A percentile compares a stretch with the other conserved stretches of the same genome.
phyloP scores from a whole-genome alignment of 805 yeast genomes.

The Candida boidinii region DNA sequence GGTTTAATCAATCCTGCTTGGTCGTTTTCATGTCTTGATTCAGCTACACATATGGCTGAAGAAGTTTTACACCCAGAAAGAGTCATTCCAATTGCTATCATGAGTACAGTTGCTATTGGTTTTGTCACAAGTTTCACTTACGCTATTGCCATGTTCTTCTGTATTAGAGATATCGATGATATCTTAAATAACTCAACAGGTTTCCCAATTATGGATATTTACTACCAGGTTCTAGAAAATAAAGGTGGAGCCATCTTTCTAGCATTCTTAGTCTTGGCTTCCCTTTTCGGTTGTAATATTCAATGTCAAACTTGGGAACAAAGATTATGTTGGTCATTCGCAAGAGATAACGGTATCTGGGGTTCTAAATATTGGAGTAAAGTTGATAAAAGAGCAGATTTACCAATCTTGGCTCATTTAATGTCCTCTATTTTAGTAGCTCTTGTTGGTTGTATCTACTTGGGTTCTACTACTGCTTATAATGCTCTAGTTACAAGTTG shows the following conservation, averaged over 20 bases:
- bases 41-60: constrained; percentile 67
- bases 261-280: constrained; percentile 37
- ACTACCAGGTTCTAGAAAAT: constrained; percentile 44
- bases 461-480: constrained; percentile 62
- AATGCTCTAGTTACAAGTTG: constrained; percentile 57
- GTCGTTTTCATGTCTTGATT: constrained; percentile 62
- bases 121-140: constrained; percentile 50
- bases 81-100: constrained; percentile 52
- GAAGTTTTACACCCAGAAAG: constrained; percentile 51
- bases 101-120: constrained; percentile 58
- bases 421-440: constrained; percentile 46
- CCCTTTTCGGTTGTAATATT: constrained; percentile 52
- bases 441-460: constrained; percentile 49
- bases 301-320: constrained; percentile 64
- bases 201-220: constrained; percentile 56
- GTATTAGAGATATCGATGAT: constrained; percentile 41
- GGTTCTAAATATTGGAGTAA: constrained; percentile 42
- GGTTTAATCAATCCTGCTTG: constrained; percentile 66
- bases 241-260: constrained; percentile 48
- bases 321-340: constrained; percentile 58
- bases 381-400: constrained; percentile 36
- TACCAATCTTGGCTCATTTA: constrained; percentile 54
- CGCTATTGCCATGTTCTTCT: constrained; percentile 50
- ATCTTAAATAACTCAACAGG: constrained; percentile 45
- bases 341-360: constrained; percentile 57